A percentile compares a stretch with the other conserved stretches of the same genome.
phyloP scores from a whole-genome alignment of 352 stramenopile species.

The Phytophthora idaei region DNA sequence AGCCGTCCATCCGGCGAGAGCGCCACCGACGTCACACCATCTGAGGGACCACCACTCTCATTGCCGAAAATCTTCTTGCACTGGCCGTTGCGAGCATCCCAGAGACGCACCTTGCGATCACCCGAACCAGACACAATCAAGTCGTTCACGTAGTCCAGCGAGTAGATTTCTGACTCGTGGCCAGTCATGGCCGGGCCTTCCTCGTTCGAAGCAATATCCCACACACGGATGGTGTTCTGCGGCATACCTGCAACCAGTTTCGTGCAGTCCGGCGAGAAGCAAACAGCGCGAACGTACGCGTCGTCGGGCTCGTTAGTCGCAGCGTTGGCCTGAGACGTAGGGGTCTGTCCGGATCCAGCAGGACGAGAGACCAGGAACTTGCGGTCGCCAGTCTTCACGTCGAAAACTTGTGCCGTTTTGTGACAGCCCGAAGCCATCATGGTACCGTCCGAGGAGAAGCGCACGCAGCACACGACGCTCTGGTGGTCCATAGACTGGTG shows the following conservation, averaged over 20 bases:
- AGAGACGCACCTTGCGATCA: constrained; percentile 84
- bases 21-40: constrained; percentile 84
- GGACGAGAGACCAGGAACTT: constrained; percentile 83
- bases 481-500: constrained; percentile 91
- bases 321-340: constrained; percentile 48
- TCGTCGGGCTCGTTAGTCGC: constrained; percentile 75
- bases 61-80: constrained; percentile 89
- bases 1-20: constrained; percentile 79
- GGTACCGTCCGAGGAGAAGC: constrained; percentile 82
- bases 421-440: constrained; percentile 89
- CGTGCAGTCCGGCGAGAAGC: constrained; percentile 84
- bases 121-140: constrained; percentile 88
- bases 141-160: constrained; percentile 86
- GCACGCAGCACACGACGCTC: constrained; percentile 88
- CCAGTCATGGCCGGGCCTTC: constrained; percentile 82
- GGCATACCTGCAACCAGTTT: constrained; percentile 89
- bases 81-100: constrained; percentile 80
- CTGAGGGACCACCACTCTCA: constrained; percentile 76
- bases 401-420: constrained; percentile 88
- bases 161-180: constrained; percentile 89
- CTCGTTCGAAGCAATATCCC: constrained; percentile 88
- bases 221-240: constrained; percentile 88
- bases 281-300: constrained; percentile 84
- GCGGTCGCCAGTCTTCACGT: constrained; percentile 83
- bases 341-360: constrained; percentile 47